Evolutionary conservation across 371 early-diverging fungal genomes (phyloP).

Genomic region (Mucor sp.): DNA sequence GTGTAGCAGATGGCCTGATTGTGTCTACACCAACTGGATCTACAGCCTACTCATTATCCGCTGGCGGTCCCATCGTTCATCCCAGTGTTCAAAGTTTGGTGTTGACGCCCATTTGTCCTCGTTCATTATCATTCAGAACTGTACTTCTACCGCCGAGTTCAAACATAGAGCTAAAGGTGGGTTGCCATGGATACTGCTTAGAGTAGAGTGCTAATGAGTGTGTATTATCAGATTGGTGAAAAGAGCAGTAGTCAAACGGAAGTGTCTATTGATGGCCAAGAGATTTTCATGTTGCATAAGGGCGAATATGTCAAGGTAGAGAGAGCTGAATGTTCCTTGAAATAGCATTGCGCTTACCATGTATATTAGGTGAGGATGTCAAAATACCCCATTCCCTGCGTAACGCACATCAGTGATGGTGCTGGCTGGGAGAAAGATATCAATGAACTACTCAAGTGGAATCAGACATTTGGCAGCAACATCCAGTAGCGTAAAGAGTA

Average conservation of each 20-base stretch:
- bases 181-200: neutral
- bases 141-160: conserved; percentile 83
- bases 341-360: too few relatives aligned
- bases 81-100: conserved; percentile 88
- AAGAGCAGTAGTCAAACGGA: conserved; percentile 65
- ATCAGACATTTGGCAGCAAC: conserved; percentile 67
- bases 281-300: conserved; percentile 66
- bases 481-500: neutral
- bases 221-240: conserved; percentile 46
- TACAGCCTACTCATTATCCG: conserved; percentile 92
- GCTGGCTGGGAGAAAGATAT: conserved; percentile 80
- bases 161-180: conserved; percentile 65
- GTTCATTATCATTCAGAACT: conserved; percentile 92
- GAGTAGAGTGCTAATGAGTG: too few relatives aligned
- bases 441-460: conserved; percentile 82
- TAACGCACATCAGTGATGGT: conserved; percentile 66
- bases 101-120: conserved; percentile 95
- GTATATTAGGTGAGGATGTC: conserved; percentile 65
- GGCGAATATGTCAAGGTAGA: conserved; percentile 70
- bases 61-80: conserved; percentile 94
- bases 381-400: conserved; percentile 78
- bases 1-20: conserved; percentile 75
- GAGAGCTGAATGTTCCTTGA: neutral
- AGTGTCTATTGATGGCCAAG: conserved; percentile 76
- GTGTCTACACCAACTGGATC: conserved; percentile 95